Percentiles rank a stretch among this genome's conserved stretches.
phyloP scores from a whole-genome alignment of 768 basidiomycete genomes.

The Termitomyces sp. region DNA sequence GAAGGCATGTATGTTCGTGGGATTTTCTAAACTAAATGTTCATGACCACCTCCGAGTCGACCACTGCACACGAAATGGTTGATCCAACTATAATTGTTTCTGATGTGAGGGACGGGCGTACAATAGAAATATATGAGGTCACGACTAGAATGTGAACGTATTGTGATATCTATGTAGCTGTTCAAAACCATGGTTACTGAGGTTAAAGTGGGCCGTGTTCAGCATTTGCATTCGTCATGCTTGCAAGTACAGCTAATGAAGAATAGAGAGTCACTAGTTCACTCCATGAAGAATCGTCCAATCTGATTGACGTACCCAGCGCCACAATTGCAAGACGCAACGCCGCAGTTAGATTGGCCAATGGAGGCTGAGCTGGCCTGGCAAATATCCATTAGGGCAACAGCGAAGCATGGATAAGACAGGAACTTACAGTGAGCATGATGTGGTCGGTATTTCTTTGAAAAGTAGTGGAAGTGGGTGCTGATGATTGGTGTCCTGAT shows the following conservation, averaged over 20 bases:
- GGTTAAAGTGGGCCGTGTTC: slow-evolving; percentile 16
- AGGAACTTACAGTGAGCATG: neutral
- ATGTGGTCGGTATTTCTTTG: neutral
- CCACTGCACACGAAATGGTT: neutral
- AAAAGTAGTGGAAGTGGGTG: neutral
- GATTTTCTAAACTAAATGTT: neutral
- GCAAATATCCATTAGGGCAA: neutral
- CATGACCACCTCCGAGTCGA: too few species aligned
- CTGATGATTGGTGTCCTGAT: neutral
- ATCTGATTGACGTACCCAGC: slow-evolving; percentile 29
- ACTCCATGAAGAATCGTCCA: neutral
- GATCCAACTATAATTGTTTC: neutral
- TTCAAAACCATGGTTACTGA: neutral
- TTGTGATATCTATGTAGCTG: neutral
- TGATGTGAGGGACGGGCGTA: neutral
- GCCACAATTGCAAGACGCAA: slow-evolving; percentile 48
- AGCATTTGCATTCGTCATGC: slow-evolving; percentile 65
- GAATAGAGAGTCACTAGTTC: neutral
- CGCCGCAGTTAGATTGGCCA: slow-evolving; percentile 46
- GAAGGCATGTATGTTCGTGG: too few species aligned
- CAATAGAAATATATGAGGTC: neutral
- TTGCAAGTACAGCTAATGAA: slow-evolving; percentile 54
- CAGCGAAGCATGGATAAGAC: neutral
- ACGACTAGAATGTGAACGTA: neutral
- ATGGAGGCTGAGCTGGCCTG: slow-evolving; percentile 35